These are phyloP conservation scores for Hemileccinum rubropunctum DNA, from an alignment of 768 basidiomycete genomes.

Conservation along the genomic window DNA sequence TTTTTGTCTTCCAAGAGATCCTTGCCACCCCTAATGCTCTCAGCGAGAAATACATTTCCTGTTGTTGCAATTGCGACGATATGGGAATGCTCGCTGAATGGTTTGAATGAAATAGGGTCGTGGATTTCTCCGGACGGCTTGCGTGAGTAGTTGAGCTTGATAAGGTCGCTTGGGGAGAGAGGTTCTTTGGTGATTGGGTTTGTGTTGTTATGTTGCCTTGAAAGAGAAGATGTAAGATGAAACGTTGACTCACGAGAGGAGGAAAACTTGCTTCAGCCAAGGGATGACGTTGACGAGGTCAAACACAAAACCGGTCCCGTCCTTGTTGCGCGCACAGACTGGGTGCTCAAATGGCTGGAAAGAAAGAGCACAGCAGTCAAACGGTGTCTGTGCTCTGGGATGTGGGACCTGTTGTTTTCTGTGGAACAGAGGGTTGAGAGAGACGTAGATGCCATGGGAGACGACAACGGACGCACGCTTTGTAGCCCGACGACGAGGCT, in stretches of 20 bases:
- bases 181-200: conserved; percentile 76
- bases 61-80: conserved; percentile 88
- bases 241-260: conserved; percentile 1
- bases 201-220: conserved; percentile 77
- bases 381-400: conserved; percentile 67
- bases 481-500: conserved; percentile 73
- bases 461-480: conserved; percentile 44
- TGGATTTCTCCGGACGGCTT: conserved; percentile 86
- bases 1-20: conserved; percentile 85
- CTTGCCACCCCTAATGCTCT: conserved; percentile 80
- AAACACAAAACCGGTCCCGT: conserved; percentile 80
- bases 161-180: conserved; percentile 68
- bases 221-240: conserved; percentile 12
- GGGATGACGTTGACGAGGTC: conserved; percentile 92
- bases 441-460: not conserved
- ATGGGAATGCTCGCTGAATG: conserved; percentile 94
- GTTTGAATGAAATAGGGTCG: conserved; percentile 97
- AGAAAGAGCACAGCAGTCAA: conserved; percentile 90
- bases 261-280: conserved; percentile 76
- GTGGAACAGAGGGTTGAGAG: conserved; percentile 7
- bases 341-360: conserved; percentile 89
- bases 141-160: conserved; percentile 77
- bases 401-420: conserved; percentile 71
- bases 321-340: conserved; percentile 79
- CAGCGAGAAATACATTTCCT: conserved; percentile 91